Base-by-base conservation (phyloP, 148 eudicot genomes). In the Heliamphora exappendiculata region DNA sequence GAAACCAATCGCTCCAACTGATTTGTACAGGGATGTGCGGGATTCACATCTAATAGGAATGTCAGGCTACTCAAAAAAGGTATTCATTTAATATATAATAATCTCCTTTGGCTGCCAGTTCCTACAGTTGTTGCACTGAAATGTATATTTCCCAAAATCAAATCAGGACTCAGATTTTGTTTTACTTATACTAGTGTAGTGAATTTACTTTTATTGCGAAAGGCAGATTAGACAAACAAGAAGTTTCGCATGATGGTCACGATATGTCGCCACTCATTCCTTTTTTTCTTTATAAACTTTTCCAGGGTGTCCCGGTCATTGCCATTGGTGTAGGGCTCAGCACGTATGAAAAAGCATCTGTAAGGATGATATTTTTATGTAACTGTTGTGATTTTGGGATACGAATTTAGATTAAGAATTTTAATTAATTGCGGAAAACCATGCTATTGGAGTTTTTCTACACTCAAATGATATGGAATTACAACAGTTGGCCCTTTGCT, bases 291-390 rank as follows among this genome's bases (percentile, higher is more conserved):
- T 24, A 1, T 29, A 41, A 47, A 42, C 20, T 62, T 57, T 78
- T 73, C 29, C 85, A 94, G 99, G 99, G 99, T 78, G 85, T 88
- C 73, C 99, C 99, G 67, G 91, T 96, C 76, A 63, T 93, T 79
- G 94, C 94, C 67, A 72, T 91, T 75, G 99, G 99, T 45, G 97
- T 85, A 69, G 99, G 99, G 80, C 90, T 82, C 65, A 93, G 99
- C 91, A 87, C 97, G 26, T 93, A 77, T 72, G 99, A 96, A 79
- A 88, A 96, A 84, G 98, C 98, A 80, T 93, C 98, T 57, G 99
- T 96, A 88, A 93, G 99, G 73, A 73, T 24, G n/a, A n/a, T 69
- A 69, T 51, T 53, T 19, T 70, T 51, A 20, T 20, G 14, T 28
- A 17, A 57, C 50, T 79, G 47, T 55, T 24, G 34, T 53, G 60